Evolutionary conservation across 1,139 yeast genomes (phyloP).

Genomic region (Arxiozyma slooffiae): DNA sequence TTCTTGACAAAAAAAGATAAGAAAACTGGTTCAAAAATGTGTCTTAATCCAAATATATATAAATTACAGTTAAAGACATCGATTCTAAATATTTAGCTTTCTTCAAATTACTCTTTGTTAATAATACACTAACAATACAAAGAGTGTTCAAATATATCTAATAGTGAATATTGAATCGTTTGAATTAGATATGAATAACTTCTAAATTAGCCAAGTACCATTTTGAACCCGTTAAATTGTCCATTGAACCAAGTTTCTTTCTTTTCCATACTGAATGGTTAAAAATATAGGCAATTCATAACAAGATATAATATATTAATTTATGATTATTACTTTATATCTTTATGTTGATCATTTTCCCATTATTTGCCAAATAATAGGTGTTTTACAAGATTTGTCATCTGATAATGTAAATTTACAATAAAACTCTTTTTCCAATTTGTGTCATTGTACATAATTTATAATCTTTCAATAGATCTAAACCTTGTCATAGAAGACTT

Average conservation of each 20-base stretch:
- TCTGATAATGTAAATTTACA: not conserved
- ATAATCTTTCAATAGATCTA: not conserved
- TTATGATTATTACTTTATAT: constrained; percentile 30
- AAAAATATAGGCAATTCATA: constrained; percentile 44
- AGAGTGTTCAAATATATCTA: constrained; percentile 1
- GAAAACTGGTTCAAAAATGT: constrained; percentile 8
- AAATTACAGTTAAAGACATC: not conserved
- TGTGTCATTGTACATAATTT: not conserved
- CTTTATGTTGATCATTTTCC: not conserved
- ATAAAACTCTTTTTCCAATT: not conserved
- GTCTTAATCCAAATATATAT: not conserved
- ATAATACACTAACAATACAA: not conserved
- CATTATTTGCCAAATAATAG: constrained; percentile 17
- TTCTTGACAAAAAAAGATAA: constrained; percentile 39
- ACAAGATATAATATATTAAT: constrained; percentile 47
- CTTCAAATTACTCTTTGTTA: constrained; percentile 1
- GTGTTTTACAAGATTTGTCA: not conserved
- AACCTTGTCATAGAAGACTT: not conserved
- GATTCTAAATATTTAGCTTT: not conserved
- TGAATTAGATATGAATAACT: constrained; percentile 46
- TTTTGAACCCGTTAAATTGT: not conserved
- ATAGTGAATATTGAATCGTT: constrained; percentile 36
- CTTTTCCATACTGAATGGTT: constrained; percentile 17
- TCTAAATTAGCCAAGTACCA: constrained; percentile 13
- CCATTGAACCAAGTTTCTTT: constrained; percentile 6